Percentiles rank a stretch among this genome's conserved stretches.
Evolutionary conservation across 2,329 filamentous ascomycete genomes (phyloP).

Genomic region (Aspergillus tubingensis): DNA sequence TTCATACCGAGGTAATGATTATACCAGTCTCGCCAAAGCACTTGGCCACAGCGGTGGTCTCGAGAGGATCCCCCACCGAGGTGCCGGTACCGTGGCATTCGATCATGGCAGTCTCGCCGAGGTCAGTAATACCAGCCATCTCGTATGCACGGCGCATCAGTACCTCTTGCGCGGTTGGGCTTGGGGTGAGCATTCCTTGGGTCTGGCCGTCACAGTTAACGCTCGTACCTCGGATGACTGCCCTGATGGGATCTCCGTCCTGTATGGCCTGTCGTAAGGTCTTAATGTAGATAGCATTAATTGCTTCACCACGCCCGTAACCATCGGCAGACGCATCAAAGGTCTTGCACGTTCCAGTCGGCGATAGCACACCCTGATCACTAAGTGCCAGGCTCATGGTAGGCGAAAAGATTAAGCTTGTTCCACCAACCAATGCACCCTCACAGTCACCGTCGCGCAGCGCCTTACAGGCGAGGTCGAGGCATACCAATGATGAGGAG

Average conservation of each 20-base stretch:
- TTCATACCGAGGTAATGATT: slow-evolving; percentile 13
- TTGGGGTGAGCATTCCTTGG: neutral
- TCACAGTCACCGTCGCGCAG: slow-evolving; percentile 5
- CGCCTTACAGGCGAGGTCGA: slow-evolving; percentile 34
- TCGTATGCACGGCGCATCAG: slow-evolving; percentile 9
- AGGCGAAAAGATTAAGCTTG: slow-evolving; percentile 36
- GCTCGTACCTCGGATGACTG: slow-evolving; percentile 28
- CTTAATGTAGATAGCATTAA: slow-evolving; percentile 34
- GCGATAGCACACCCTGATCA: slow-evolving; percentile 37
- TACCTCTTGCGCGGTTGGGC: neutral
- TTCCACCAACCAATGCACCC: slow-evolving; percentile 35
- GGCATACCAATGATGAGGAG: slow-evolving; percentile 33
- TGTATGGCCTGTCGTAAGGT: slow-evolving; percentile 28
- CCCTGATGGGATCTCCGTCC: slow-evolving; percentile 32
- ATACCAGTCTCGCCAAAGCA: slow-evolving; percentile 3
- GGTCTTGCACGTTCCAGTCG: slow-evolving; percentile 26
- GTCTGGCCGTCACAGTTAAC: slow-evolving; percentile 28
- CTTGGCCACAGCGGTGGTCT: slow-evolving; percentile 11
- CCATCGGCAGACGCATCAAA: slow-evolving; percentile 33
- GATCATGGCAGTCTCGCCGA: slow-evolving; percentile 5
- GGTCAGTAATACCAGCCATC: neutral
- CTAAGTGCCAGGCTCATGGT: slow-evolving; percentile 27
- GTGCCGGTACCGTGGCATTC: slow-evolving; percentile 18
- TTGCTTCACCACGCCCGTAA: slow-evolving; percentile 34
- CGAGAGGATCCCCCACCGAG: slow-evolving; percentile 11